A percentile compares a stretch with the other conserved stretches of the same genome.
phyloP scores from a whole-genome alignment of 805 yeast species.

The Torulaspora gathmanii region DNA sequence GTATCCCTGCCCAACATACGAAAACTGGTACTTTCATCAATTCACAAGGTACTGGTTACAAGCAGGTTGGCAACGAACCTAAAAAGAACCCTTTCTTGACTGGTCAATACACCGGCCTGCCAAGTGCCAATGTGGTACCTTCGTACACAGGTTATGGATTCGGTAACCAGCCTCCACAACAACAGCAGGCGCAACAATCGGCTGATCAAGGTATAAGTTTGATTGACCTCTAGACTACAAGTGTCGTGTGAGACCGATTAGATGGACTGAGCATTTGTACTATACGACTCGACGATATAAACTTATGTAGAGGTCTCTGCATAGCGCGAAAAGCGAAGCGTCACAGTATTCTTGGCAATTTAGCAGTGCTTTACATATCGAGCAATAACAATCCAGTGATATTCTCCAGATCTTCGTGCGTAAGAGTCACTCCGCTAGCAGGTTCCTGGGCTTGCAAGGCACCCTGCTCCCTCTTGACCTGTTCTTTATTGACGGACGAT shows the following conservation, averaged over 20 bases:
- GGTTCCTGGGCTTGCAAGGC: background rate
- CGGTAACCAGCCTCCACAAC: constrained; percentile 51
- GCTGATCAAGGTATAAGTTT: constrained; percentile 32
- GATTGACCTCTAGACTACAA: constrained; percentile 25
- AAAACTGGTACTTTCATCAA: constrained; percentile 74
- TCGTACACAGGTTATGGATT: constrained; percentile 92
- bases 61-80: constrained; percentile 41
- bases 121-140: constrained; percentile 63
- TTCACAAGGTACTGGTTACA: constrained; percentile 82
- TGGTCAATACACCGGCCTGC: constrained; percentile 69
- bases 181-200: constrained; percentile 28
- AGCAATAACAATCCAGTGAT: constrained; percentile 31
- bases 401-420: constrained; percentile 30
- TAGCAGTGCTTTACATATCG: constrained; percentile 24
- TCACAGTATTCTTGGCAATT: background rate
- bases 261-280: constrained; percentile 4
- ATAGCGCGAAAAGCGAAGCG: background rate
- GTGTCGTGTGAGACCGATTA: background rate
- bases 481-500: constrained; percentile 27
- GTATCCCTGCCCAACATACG: constrained; percentile 92
- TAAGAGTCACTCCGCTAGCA: constrained; percentile 14
- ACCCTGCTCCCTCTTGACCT: constrained; percentile 1
- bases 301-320: constrained; percentile 1
- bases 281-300: constrained; percentile 7
- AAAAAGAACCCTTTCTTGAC: constrained; percentile 44